Evolutionary conservation across 2,329 filamentous ascomycete genomes (phyloP).

Genomic region (Pestalotiopsis sp.): DNA sequence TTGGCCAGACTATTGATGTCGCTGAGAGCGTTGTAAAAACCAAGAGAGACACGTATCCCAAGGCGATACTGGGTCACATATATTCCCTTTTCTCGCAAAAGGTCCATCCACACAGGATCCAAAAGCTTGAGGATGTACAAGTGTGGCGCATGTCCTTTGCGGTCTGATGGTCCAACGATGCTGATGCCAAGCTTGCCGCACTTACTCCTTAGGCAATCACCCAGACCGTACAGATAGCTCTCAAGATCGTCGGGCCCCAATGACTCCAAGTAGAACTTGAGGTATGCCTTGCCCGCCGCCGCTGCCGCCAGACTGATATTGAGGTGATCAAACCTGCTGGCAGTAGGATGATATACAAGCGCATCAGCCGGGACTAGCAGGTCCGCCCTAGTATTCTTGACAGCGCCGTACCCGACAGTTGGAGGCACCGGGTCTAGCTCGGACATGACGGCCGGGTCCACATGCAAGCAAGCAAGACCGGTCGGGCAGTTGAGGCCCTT

Average conservation of each 20-base stretch:
- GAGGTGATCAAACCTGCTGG: conserved; percentile 32
- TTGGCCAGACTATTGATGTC: neutral
- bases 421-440: conserved; percentile 27
- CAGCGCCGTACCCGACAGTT: conserved; percentile 27
- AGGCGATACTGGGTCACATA: neutral
- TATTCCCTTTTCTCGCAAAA: neutral
- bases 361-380: conserved; percentile 20
- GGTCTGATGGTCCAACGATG: conserved; percentile 23
- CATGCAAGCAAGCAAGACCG: conserved; percentile 32
- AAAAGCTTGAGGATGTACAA: conserved; percentile 29
- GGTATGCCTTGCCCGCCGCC: conserved; percentile 26
- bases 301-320: conserved; percentile 30
- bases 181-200: conserved; percentile 23
- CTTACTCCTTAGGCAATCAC: conserved; percentile 21
- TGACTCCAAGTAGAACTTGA: conserved; percentile 28
- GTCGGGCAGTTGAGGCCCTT: conserved; percentile 35
- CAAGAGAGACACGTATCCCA: neutral
- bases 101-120: neutral
- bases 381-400: conserved; percentile 21
- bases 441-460: conserved; percentile 25
- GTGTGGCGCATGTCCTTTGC: conserved; percentile 28
- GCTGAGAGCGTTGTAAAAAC: neutral
- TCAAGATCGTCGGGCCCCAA: conserved; percentile 27
- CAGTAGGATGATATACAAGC: conserved; percentile 24
- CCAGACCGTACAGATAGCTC: conserved; percentile 25